Conservation (phyloP, 2,329 filamentous ascomycete species). For the Diplocarpon rosae region DNA sequence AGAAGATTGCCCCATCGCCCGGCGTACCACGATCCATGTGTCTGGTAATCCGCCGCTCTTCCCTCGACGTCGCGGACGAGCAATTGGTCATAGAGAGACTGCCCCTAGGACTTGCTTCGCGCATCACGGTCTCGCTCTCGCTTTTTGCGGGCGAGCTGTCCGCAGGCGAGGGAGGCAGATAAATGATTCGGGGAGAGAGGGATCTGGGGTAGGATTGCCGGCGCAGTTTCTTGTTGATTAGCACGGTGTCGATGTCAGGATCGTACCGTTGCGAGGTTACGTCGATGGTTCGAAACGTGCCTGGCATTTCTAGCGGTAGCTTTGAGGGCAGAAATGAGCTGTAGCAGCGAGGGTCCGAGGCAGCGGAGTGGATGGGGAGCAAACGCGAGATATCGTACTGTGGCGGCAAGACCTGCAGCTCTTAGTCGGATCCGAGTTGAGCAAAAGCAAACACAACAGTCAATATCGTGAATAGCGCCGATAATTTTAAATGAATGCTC, state of each 20-base stretch:
- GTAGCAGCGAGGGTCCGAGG: background rate
- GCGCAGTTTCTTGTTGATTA: slow-evolving; percentile 2
- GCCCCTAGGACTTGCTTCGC: slow-evolving; percentile 9
- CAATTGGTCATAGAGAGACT: slow-evolving; percentile 4
- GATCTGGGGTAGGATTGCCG: slow-evolving; percentile 5
- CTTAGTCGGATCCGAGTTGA: background rate
- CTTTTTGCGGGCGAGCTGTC: slow-evolving; percentile 22
- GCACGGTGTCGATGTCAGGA: background rate
- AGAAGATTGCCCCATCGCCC: slow-evolving; percentile 21
- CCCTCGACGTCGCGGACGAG: slow-evolving; percentile 6
- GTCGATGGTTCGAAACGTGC: slow-evolving; percentile 9
- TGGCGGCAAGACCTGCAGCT: background rate
- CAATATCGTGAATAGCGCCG: background rate
- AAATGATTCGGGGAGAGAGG: background rate
- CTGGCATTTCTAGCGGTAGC: slow-evolving; percentile 5
- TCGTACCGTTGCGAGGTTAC: slow-evolving; percentile 12
- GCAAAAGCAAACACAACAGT: background rate
- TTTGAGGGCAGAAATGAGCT: background rate
- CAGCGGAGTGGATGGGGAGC: no score
- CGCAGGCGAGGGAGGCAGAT: slow-evolving; percentile 22
- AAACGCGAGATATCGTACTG: background rate
- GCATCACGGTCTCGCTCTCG: slow-evolving; percentile 13
- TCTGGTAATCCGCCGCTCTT: slow-evolving; percentile 20
- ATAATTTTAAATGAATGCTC: background rate
- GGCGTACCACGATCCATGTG: slow-evolving; percentile 23